phyloP scores from a whole-genome alignment of 2,329 filamentous ascomycete genomes.

The Aspergillus felis region DNA sequence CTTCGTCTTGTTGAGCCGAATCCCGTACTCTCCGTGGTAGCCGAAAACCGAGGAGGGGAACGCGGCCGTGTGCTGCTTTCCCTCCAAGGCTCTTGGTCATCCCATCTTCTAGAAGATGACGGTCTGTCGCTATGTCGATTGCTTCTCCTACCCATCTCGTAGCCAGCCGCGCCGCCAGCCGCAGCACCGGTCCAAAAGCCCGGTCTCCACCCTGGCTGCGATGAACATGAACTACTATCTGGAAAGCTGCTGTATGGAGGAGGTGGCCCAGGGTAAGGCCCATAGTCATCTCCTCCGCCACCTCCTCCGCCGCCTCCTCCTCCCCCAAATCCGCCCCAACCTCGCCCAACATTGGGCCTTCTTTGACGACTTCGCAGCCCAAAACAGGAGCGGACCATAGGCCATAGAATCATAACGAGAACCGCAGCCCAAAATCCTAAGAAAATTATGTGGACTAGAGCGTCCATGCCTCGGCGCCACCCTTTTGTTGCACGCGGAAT shows the following conservation, averaged over 20 bases:
- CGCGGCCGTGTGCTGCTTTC: conserved; percentile 32
- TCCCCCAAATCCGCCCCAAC: conserved; percentile 29
- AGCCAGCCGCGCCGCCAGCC: conserved; percentile 41
- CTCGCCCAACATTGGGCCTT: conserved; percentile 8
- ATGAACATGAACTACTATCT: conserved; percentile 16
- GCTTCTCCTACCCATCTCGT: conserved; percentile 34
- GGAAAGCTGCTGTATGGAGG: conserved; percentile 37
- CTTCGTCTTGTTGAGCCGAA: conserved; percentile 45
- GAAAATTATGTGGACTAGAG: conserved; percentile 29
- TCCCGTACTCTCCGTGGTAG: conserved; percentile 36
- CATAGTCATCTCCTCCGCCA: conserved; percentile 31
- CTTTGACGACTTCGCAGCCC: conserved; percentile 20
- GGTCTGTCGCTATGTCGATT: conserved; percentile 11
- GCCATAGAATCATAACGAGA: conserved; percentile 26
- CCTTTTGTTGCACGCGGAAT: neutral
- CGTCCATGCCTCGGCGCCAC: conserved; percentile 4
- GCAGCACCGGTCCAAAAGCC: conserved; percentile 47
- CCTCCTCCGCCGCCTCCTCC: conserved; percentile 31
- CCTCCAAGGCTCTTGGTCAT: conserved; percentile 22
- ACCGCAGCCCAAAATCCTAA: conserved; percentile 29
- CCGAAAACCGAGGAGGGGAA: conserved; percentile 31
- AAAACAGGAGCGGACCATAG: conserved; percentile 22
- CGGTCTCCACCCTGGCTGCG: conserved; percentile 36
- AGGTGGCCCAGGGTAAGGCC: conserved; percentile 33
- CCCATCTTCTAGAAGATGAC: conserved; percentile 11